These are phyloP conservation scores for Hortiboletus campestris DNA, from an alignment of 768 basidiomycete species.

Conservation along the genomic window DNA sequence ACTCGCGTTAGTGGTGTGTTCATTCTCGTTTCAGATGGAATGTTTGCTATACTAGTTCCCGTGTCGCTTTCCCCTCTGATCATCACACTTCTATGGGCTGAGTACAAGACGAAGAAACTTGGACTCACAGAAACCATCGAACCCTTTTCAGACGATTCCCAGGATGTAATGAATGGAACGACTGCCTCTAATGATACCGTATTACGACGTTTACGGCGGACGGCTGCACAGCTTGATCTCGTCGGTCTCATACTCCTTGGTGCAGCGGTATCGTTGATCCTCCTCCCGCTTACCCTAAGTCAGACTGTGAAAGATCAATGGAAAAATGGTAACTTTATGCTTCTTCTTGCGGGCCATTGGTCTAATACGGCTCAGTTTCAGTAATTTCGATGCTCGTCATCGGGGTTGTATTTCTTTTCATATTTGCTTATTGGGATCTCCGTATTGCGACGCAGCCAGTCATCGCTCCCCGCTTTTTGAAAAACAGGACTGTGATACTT, in stretches of 20 bases:
- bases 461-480: conserved; percentile 56
- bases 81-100: conserved; percentile 53
- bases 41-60: conserved; percentile 59
- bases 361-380: conserved; percentile 35
- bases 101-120: conserved; percentile 43
- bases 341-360: neutral
- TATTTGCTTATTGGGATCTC: conserved; percentile 47
- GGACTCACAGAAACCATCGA: conserved; percentile 25
- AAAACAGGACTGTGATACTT: conserved; percentile 56
- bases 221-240: conserved; percentile 42
- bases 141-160: neutral
- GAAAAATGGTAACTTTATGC: conserved; percentile 39
- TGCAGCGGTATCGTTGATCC: conserved; percentile 46
- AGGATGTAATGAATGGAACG: neutral
- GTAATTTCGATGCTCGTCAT: conserved; percentile 53
- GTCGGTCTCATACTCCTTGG: conserved; percentile 53
- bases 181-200: neutral
- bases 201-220: conserved; percentile 13
- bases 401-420: conserved; percentile 43
- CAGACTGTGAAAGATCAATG: conserved; percentile 39
- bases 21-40: conserved; percentile 39
- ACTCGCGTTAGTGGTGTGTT: neutral
- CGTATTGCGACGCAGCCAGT: conserved; percentile 57
- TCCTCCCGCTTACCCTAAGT: conserved; percentile 54
- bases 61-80: conserved; percentile 51